Conservation (phyloP, 352 stramenopile genomes). For the Halophytophthora polymorphica region DNA sequence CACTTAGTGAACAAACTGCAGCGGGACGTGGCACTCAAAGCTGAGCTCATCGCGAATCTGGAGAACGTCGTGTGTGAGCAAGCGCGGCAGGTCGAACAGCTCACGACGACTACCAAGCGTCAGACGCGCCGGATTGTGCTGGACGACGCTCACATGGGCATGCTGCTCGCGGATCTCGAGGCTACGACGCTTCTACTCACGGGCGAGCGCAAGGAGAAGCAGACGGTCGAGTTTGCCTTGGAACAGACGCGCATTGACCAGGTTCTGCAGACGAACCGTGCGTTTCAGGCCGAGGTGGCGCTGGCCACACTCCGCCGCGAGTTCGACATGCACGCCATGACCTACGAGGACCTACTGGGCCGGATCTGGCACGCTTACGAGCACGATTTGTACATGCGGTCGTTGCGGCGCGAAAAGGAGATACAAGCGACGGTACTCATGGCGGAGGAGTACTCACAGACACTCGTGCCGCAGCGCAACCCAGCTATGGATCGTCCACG, state of each 20-base stretch:
- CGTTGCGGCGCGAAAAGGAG: constrained; percentile 47
- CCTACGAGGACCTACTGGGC: constrained; percentile 50
- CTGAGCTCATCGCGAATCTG: constrained; percentile 43
- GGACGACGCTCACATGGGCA: constrained; percentile 46
- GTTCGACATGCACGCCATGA: constrained; percentile 50
- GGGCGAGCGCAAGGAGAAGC: constrained; percentile 16
- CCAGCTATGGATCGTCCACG: constrained; percentile 57
- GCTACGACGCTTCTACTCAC: constrained; percentile 23
- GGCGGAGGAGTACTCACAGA: constrained; percentile 40
- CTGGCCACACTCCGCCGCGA: constrained; percentile 36
- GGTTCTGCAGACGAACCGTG: constrained; percentile 42
- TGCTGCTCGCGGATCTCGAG: constrained; percentile 51
- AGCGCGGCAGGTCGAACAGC: constrained; percentile 36
- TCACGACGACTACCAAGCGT: constrained; percentile 40
- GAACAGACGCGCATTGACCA: constrained; percentile 43
- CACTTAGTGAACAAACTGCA: constrained; percentile 57
- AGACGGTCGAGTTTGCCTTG: constrained; percentile 16
- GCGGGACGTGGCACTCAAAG: constrained; percentile 41
- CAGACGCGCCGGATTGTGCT: constrained; percentile 36
- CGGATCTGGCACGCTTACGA: constrained; percentile 64
- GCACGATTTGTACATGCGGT: constrained; percentile 56
- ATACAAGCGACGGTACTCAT: constrained; percentile 57
- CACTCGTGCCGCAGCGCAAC: constrained; percentile 61
- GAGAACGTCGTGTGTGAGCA: constrained; percentile 59
- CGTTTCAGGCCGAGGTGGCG: constrained; percentile 37